These are phyloP conservation scores for Hypericum perforatum DNA, from an alignment of 345 rosid genomes.

Conservation along the genomic window DNA sequence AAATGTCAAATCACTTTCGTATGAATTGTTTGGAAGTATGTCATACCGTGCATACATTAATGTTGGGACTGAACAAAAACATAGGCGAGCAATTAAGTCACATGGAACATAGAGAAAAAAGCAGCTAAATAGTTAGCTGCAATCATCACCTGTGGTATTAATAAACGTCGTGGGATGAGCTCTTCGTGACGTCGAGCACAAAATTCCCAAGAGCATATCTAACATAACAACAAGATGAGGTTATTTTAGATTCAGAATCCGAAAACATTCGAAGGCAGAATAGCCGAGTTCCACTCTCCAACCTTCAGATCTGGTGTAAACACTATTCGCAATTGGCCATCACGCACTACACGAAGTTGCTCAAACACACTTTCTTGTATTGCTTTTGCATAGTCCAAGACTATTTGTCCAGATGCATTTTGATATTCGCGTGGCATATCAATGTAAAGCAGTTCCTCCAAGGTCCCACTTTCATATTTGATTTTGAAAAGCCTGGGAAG, in stretches of 20 bases:
- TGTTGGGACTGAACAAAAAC: too few species aligned
- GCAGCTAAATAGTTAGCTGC: too few species aligned
- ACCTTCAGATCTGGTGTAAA: conserved; percentile 37
- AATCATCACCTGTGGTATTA: conserved; percentile 5
- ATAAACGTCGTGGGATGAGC: conserved; percentile 7
- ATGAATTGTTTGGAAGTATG: too few species aligned
- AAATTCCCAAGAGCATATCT: conserved; percentile 10
- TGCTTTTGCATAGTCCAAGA: conserved; percentile 38
- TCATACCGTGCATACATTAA: too few species aligned
- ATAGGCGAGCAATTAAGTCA: too few species aligned
- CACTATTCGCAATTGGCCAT: conserved; percentile 35
- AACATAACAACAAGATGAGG: background rate
- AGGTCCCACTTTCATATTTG: conserved; percentile 33
- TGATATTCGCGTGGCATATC: conserved; percentile 30
- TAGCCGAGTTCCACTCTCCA: background rate
- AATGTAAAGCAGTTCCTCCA: conserved; percentile 34
- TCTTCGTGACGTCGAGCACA: conserved; percentile 8
- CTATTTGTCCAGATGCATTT: conserved; percentile 26
- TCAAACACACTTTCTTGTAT: conserved; percentile 38
- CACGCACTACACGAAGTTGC: conserved; percentile 37
- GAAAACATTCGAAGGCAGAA: background rate
- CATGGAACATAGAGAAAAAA: too few species aligned
- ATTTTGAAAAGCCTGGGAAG: conserved; percentile 38
- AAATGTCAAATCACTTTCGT: too few species aligned
- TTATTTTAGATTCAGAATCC: background rate